Conservation (phyloP, 345 rosid genomes). For the Luvunga scandens region DNA sequence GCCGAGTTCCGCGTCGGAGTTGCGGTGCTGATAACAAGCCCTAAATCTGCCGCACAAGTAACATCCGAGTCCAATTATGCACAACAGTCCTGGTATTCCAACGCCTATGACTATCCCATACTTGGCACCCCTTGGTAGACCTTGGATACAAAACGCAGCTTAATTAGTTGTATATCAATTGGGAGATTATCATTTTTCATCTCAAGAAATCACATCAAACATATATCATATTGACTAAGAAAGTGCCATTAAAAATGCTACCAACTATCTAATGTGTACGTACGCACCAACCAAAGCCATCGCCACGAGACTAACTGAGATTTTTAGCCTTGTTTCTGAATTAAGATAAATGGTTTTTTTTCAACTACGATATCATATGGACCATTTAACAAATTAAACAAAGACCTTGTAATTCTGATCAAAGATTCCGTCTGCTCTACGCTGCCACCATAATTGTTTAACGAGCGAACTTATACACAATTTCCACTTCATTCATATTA, state of each 20-base stretch:
- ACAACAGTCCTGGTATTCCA: conserved; percentile 48
- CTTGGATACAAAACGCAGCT: conserved; percentile 4
- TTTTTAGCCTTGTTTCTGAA: background rate
- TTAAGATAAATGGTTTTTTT: background rate
- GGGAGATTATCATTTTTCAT: background rate
- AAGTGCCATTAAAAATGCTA: background rate
- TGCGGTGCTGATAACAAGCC: background rate
- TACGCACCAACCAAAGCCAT: too few relatives aligned
- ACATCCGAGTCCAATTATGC: conserved; percentile 33
- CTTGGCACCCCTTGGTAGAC: conserved; percentile 40
- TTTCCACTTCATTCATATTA: background rate
- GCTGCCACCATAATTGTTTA: background rate
- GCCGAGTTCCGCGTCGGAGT: background rate
- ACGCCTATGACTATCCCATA: conserved; percentile 47
- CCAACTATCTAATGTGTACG: too few relatives aligned
- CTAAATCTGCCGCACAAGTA: conserved; percentile 24
- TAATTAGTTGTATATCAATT: background rate
- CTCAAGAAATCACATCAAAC: background rate
- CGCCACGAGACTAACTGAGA: too few relatives aligned
- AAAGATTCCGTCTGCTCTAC: background rate
- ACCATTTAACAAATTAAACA: background rate
- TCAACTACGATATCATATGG: background rate
- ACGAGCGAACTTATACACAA: background rate
- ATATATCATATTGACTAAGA: background rate
- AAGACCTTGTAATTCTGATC: background rate